Evolutionary conservation across 2,329 filamentous ascomycete species (phyloP).

Genomic region (Ophiostoma angusticollis): DNA sequence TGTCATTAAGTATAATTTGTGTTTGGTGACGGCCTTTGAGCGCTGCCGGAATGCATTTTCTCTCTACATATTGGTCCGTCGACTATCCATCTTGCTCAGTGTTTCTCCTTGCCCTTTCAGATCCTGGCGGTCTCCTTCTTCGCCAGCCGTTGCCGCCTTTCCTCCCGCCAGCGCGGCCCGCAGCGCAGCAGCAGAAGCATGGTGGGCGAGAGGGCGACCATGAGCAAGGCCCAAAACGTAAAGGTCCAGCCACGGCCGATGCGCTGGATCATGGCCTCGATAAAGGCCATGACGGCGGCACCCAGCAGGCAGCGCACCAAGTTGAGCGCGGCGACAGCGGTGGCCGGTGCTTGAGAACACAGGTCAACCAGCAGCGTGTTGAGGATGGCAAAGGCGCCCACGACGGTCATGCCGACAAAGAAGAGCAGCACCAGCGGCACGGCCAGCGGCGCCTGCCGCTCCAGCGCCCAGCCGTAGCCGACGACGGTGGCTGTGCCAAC

Average conservation of each 20-base stretch:
- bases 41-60: too few relatives aligned
- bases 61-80: too few relatives aligned
- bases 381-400: constrained; percentile 51
- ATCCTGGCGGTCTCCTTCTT: too few relatives aligned
- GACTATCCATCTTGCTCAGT: constrained; percentile 9
- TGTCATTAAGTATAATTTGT: too few relatives aligned
- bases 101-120: constrained; percentile 20
- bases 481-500: constrained; percentile 33
- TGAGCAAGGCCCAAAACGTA: constrained; percentile 42
- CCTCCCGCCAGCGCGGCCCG: constrained; percentile 37
- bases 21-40: too few relatives aligned
- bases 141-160: constrained; percentile 21
- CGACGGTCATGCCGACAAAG: constrained; percentile 43
- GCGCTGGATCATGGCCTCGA: constrained; percentile 42
- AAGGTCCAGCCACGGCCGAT: constrained; percentile 53
- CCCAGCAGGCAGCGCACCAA: constrained; percentile 48
- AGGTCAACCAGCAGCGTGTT: constrained; percentile 52
- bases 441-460: constrained; percentile 31
- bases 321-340: constrained; percentile 52
- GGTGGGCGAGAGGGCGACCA: constrained; percentile 33
- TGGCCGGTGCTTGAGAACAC: constrained; percentile 46
- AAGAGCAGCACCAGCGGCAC: constrained; percentile 44
- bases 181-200: constrained; percentile 36
- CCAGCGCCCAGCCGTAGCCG: constrained; percentile 38
- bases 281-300: constrained; percentile 44